These are phyloP conservation scores for Hypoxylon rubiginosum DNA, from an alignment of 2,329 filamentous ascomycete species.

Conservation along the genomic window DNA sequence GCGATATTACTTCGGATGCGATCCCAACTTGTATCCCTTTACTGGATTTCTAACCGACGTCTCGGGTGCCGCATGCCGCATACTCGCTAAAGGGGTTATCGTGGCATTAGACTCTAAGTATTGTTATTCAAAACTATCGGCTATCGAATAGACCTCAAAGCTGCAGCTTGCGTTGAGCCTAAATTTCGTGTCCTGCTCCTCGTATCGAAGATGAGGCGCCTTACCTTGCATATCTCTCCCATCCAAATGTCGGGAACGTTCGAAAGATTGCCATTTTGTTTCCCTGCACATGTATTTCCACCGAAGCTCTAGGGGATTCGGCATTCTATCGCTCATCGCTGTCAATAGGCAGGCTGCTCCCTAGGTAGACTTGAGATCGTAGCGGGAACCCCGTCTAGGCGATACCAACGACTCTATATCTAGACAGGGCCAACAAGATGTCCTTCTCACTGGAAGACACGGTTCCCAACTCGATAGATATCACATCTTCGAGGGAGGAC, in stretches of 20 bases:
- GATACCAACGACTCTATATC: neutral
- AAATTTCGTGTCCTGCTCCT: conserved; percentile 15
- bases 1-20: neutral
- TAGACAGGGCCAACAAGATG: conserved; percentile 8
- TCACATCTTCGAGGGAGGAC: conserved; percentile 27
- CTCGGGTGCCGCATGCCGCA: conserved; percentile 8
- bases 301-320: neutral
- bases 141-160: conserved; percentile 12
- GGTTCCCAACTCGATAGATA: conserved; percentile 21
- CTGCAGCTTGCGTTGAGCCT: conserved; percentile 32
- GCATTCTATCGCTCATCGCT: neutral
- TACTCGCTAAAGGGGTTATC: conserved; percentile 1
- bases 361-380: neutral
- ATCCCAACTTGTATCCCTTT: neutral
- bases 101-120: neutral
- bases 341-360: too few relatives aligned
- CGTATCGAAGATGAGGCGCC: neutral
- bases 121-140: conserved; percentile 1
- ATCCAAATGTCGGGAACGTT: neutral
- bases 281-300: neutral
- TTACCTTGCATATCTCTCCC: neutral
- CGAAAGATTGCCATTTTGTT: neutral
- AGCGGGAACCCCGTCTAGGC: neutral
- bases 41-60: neutral
- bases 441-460: conserved; percentile 17